These are phyloP conservation scores for Corinectria fuckeliana DNA, from an alignment of 2,329 filamentous ascomycete genomes.

Conservation along the genomic window DNA sequence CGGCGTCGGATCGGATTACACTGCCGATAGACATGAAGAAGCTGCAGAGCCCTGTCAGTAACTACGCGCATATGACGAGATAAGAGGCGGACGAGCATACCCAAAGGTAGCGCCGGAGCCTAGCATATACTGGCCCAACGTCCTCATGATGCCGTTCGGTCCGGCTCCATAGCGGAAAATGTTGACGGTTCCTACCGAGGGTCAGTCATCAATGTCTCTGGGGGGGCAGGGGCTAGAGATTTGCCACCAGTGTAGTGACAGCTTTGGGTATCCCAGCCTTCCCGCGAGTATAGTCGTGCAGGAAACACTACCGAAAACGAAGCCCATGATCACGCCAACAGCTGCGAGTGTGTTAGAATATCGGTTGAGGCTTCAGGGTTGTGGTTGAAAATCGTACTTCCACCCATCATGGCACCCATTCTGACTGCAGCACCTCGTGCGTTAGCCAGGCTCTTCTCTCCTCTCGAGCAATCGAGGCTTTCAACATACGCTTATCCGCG, in stretches of 20 bases:
- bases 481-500: conserved; percentile 58
- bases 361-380: not conserved
- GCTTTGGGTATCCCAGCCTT: not conserved
- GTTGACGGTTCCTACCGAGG: conserved; percentile 78
- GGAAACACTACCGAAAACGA: conserved; percentile 81
- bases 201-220: conserved; percentile 19
- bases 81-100: conserved; percentile 54
- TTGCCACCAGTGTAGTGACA: not conserved
- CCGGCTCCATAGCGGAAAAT: conserved; percentile 96
- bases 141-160: conserved; percentile 91
- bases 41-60: conserved; percentile 46
- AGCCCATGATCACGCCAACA: conserved; percentile 95
- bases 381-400: conserved; percentile 72
- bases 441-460: conserved; percentile 26
- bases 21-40: conserved; percentile 99
- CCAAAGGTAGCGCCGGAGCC: conserved; percentile 95
- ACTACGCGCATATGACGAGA: conserved; percentile 1
- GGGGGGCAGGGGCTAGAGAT: not conserved
- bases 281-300: not conserved
- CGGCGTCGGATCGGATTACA: conserved; percentile 90
- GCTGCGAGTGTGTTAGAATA: conserved; percentile 61
- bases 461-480: conserved; percentile 10
- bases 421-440: conserved; percentile 55
- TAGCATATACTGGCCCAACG: conserved; percentile 94
- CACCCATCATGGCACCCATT: conserved; percentile 99